Percentiles rank a stretch among this genome's conserved stretches.
Evolutionary conservation across 306 rosid genomes (phyloP).

Genomic region (Prosopis cineraria): DNA sequence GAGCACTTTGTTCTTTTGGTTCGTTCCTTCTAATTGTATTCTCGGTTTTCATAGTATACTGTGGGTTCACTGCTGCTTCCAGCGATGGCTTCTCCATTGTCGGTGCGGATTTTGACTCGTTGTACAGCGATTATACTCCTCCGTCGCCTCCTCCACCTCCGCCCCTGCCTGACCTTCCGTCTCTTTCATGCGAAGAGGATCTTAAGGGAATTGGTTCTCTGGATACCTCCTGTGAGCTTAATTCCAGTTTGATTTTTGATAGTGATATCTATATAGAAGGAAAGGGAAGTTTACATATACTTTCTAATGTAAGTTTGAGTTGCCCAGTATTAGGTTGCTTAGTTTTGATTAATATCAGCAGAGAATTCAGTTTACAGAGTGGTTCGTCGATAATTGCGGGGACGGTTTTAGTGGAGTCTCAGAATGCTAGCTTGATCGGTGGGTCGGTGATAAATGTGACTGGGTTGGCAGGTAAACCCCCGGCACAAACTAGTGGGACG

Average conservation of each 20-base stretch:
- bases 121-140: conserved; percentile 76
- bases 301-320: conserved; percentile 64
- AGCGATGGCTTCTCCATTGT: conserved; percentile 59
- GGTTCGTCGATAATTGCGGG: conserved; percentile 50
- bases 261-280: conserved; percentile 79
- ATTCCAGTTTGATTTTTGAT: conserved; percentile 57
- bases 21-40: conserved; percentile 26
- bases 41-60: conserved; percentile 32
- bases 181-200: conserved; percentile 66
- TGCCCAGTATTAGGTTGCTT: conserved; percentile 71
- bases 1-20: conserved; percentile 35
- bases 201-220: conserved; percentile 77
- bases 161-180: conserved; percentile 81
- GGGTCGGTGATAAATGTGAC: conserved; percentile 52
- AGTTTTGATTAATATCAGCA: conserved; percentile 63
- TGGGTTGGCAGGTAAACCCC: conserved; percentile 80
- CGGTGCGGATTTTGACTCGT: conserved; percentile 44
- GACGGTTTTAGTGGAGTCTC: conserved; percentile 37
- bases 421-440: conserved; percentile 34
- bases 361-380: conserved; percentile 56
- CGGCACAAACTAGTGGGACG: conserved; percentile 83
- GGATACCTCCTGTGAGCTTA: conserved; percentile 56
- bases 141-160: conserved; percentile 90
- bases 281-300: conserved; percentile 68
- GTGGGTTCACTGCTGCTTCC: conserved; percentile 14